These are phyloP conservation scores for Psilocybe subaeruginosa DNA, from an alignment of 768 basidiomycete species.

Conservation along the genomic window DNA sequence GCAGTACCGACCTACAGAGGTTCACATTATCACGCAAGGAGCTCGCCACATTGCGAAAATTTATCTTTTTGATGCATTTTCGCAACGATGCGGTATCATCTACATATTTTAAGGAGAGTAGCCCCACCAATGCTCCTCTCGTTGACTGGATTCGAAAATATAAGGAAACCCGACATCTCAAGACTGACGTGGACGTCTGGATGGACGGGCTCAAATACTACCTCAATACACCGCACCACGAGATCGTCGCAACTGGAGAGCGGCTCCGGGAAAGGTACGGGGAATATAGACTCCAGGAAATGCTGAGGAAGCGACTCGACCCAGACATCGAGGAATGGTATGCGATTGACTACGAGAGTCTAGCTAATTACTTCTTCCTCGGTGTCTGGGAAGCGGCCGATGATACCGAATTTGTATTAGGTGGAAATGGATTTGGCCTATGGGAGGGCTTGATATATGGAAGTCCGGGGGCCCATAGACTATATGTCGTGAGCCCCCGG, in stretches of 20 bases:
- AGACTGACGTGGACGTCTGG: slow-evolving; percentile 30
- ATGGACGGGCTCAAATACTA: slow-evolving; percentile 32
- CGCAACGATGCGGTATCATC: slow-evolving; percentile 23
- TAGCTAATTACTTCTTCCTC: slow-evolving; percentile 32
- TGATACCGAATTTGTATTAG: slow-evolving; percentile 35
- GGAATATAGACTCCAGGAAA: slow-evolving; percentile 18
- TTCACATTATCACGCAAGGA: slow-evolving; percentile 29
- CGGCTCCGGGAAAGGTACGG: slow-evolving; percentile 24
- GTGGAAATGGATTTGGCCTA: slow-evolving; percentile 32
- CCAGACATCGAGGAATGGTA: slow-evolving; percentile 26
- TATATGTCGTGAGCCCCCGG: slow-evolving; percentile 39
- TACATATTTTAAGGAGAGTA: slow-evolving; percentile 29
- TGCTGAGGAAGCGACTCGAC: slow-evolving; percentile 23
- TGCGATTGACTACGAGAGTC: slow-evolving; percentile 29
- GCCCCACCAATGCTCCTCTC: slow-evolving; percentile 24
- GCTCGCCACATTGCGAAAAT: slow-evolving; percentile 34
- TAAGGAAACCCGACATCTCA: slow-evolving; percentile 21
- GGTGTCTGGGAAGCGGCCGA: slow-evolving; percentile 38
- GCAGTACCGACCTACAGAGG: neutral
- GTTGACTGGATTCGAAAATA: slow-evolving; percentile 26
- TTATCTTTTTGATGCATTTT: slow-evolving; percentile 39
- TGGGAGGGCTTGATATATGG: slow-evolving; percentile 33
- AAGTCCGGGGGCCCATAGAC: slow-evolving; percentile 25
- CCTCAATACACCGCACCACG: slow-evolving; percentile 32
- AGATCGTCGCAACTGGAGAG: slow-evolving; percentile 27